Evolutionary conservation across 331 rosid genomes (phyloP).

Genomic region (Spiraea crenata): DNA sequence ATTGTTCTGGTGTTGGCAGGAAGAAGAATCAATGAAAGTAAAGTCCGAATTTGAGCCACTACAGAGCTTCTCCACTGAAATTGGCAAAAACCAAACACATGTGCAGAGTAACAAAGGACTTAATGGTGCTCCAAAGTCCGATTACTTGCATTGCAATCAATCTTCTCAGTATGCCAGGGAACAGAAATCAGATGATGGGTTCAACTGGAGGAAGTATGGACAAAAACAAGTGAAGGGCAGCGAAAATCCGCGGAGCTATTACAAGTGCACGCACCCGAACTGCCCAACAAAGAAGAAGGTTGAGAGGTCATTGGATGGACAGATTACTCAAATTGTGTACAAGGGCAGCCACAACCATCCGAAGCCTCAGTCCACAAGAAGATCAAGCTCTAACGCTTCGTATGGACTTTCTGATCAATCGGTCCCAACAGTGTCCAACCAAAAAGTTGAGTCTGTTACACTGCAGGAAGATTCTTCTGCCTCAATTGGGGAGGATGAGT

Average conservation of each 20-base stretch:
- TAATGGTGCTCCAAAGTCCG: slow-evolving; percentile 31
- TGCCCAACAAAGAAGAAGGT: slow-evolving; percentile 91
- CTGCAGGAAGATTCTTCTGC: slow-evolving; percentile 77
- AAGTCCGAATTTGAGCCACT: slow-evolving; percentile 48
- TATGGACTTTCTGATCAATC: slow-evolving; percentile 62
- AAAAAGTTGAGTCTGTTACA: slow-evolving; percentile 34
- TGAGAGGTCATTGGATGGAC: slow-evolving; percentile 80
- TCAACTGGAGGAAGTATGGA: slow-evolving; percentile 96
- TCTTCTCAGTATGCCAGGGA: slow-evolving; percentile 46
- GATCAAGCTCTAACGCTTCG: slow-evolving; percentile 57
- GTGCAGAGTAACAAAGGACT: slow-evolving; percentile 22
- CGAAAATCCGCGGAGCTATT: slow-evolving; percentile 90
- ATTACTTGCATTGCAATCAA: slow-evolving; percentile 31
- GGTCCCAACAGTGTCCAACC: slow-evolving; percentile 39
- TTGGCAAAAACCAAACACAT: slow-evolving; percentile 27
- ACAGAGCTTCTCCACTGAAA: slow-evolving; percentile 41
- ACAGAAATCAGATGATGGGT: slow-evolving; percentile 80
- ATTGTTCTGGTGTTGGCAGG: slow-evolving; percentile 26
- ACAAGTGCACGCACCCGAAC: slow-evolving; percentile 68
- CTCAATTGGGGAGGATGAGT: slow-evolving; percentile 76
- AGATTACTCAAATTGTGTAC: slow-evolving; percentile 86
- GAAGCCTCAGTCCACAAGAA: slow-evolving; percentile 72
- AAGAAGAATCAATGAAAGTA: slow-evolving; percentile 39
- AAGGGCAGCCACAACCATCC: slow-evolving; percentile 87
- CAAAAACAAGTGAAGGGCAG: slow-evolving; percentile 97